Percentiles rank a stretch among this genome's conserved stretches.
phyloP scores from a whole-genome alignment of 1,284 basidiomycete species.

The Ustilago loliicola region DNA sequence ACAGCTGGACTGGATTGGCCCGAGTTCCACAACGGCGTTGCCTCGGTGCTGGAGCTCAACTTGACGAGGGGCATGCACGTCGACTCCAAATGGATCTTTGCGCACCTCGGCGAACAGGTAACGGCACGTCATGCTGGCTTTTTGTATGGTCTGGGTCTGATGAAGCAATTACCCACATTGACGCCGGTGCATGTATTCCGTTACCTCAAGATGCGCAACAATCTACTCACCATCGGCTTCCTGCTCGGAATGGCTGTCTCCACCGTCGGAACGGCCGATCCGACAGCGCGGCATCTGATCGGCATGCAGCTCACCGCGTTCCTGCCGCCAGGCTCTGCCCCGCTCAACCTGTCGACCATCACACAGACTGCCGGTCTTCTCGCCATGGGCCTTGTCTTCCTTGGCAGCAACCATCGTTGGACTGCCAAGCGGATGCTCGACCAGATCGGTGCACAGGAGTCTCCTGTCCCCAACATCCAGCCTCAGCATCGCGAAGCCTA shows the following conservation, averaged over 20 bases:
- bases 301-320: conserved; percentile 93
- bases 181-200: conserved; percentile 84
- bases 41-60: conserved; percentile 83
- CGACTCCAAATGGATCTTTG: conserved; percentile 69
- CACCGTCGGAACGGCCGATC: conserved; percentile 87
- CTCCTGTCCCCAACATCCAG: conserved; percentile 79
- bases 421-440: conserved; percentile 91
- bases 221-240: conserved; percentile 91
- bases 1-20: conserved; percentile 80
- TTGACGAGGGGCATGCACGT: conserved; percentile 76
- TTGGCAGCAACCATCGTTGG: conserved; percentile 86
- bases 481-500: conserved; percentile 81
- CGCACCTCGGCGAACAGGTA: conserved; percentile 56
- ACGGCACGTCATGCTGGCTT: conserved; percentile 97
- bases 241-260: conserved; percentile 91
- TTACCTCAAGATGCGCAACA: conserved; percentile 94
- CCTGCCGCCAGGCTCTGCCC: conserved; percentile 85
- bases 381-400: conserved; percentile 89
- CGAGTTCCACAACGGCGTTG: conserved; percentile 96
- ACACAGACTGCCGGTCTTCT: conserved; percentile 91
- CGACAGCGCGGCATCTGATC: conserved; percentile 88
- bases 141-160: conserved; percentile 89
- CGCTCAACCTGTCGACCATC: conserved; percentile 88
- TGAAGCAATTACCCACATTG: conserved; percentile 88
- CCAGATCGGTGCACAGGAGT: conserved; percentile 83